A percentile compares a stretch with the other conserved stretches of the same genome.
Conservation (phyloP, 805 yeast species). For the Clavispora carvajalis region DNA sequence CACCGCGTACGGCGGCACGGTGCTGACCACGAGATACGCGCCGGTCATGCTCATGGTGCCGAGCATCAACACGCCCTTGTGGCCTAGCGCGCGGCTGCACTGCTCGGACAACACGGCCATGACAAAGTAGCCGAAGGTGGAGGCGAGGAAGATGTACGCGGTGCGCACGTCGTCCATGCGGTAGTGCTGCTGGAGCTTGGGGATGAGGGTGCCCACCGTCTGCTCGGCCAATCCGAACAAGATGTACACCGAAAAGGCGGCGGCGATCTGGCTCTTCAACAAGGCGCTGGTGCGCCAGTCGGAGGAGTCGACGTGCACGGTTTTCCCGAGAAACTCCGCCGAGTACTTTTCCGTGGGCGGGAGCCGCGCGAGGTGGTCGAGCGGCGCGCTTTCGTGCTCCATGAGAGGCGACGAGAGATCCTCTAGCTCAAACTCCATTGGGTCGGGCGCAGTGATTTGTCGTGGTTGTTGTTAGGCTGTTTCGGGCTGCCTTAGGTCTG, state of each 20-base stretch:
- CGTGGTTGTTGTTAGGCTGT: too few relatives aligned
- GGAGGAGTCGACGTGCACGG: constrained; percentile 29
- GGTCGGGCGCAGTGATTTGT: too few relatives aligned
- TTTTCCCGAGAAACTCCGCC: constrained; percentile 24
- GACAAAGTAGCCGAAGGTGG: constrained; percentile 49
- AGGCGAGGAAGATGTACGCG: constrained; percentile 47
- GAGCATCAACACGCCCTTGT: constrained; percentile 38
- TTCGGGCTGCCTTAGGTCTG: too few relatives aligned
- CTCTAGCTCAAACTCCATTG: constrained; percentile 3
- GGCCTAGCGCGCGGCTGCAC: constrained; percentile 41
- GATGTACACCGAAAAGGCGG: constrained; percentile 35
- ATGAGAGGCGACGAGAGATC: not conserved
- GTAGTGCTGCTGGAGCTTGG: constrained; percentile 45
- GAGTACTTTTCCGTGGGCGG: constrained; percentile 9
- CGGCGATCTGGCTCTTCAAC: constrained; percentile 40
- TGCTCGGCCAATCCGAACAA: constrained; percentile 57
- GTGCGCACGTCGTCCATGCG: constrained; percentile 42
- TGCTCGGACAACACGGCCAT: constrained; percentile 46
- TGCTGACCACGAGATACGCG: constrained; percentile 35
- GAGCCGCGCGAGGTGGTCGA: constrained; percentile 4
- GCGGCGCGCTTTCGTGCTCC: too few relatives aligned
- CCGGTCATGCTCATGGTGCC: constrained; percentile 31
- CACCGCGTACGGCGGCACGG: constrained; percentile 37
- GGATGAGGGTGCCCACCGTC: constrained; percentile 55
- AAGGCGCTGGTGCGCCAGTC: constrained; percentile 33